A percentile compares a stretch with the other conserved stretches of the same genome.
These are phyloP conservation scores for Diplodia scrobiculata DNA, from an alignment of 2,329 filamentous ascomycete species.

Conservation along the genomic window DNA sequence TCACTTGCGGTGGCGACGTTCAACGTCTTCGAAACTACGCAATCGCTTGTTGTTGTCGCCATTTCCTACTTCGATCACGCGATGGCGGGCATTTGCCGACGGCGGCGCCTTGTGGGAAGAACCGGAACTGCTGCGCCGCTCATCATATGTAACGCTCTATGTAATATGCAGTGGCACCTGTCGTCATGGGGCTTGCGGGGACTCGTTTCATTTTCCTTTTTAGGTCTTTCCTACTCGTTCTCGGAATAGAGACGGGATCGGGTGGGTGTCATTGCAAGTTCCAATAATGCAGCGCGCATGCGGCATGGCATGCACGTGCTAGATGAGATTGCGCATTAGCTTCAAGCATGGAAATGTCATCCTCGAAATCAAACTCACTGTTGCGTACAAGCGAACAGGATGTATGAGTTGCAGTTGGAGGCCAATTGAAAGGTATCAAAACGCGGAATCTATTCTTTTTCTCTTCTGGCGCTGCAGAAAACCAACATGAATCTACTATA, in stretches of 20 bases:
- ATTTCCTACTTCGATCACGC: conserved; percentile 20
- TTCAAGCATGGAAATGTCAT: too few species aligned
- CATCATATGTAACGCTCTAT: background rate
- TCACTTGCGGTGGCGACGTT: background rate
- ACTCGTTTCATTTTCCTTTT: background rate
- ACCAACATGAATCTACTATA: background rate
- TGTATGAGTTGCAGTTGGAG: background rate
- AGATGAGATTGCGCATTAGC: too few species aligned
- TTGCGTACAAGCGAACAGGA: too few species aligned
- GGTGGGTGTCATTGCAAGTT: background rate
- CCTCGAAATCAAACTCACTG: too few species aligned
- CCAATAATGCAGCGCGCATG: too few species aligned
- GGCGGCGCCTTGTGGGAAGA: background rate
- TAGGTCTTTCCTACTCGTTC: background rate
- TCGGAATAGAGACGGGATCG: background rate
- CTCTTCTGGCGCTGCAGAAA: background rate
- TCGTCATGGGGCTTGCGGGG: background rate
- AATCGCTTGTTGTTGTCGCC: conserved; percentile 16
- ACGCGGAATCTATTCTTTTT: background rate
- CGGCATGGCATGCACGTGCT: too few species aligned
- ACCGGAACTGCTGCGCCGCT: background rate
- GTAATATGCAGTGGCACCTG: too few species aligned
- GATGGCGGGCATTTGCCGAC: background rate
- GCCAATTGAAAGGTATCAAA: background rate
- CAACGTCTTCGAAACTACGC: background rate